phyloP scores from a whole-genome alignment of 331 rosid genomes.

The Acacia concinna region DNA sequence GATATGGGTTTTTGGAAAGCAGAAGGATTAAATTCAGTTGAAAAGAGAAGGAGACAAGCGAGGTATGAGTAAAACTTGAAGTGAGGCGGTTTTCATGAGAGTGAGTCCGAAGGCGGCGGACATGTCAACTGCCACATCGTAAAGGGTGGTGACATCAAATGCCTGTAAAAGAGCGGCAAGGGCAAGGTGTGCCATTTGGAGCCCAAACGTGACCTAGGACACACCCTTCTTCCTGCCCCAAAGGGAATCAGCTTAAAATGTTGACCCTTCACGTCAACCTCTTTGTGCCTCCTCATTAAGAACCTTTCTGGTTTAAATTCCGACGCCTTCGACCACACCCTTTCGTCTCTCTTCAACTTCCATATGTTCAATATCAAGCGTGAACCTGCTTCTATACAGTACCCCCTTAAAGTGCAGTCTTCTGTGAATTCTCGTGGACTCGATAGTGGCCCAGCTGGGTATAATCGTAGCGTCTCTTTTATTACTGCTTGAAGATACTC shows the following conservation, averaged over 20 bases:
- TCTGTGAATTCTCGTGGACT: constrained; percentile 34
- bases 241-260: constrained; percentile 57
- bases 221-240: constrained; percentile 51
- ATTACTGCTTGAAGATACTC: constrained; percentile 48
- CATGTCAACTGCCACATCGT: constrained; percentile 43
- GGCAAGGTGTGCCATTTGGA: constrained; percentile 39
- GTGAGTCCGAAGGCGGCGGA: constrained; percentile 43
- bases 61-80: constrained; percentile 43
- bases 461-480: constrained; percentile 49
- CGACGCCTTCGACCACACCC: constrained; percentile 48
- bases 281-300: constrained; percentile 37
- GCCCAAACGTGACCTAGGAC: constrained; percentile 49
- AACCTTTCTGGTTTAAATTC: constrained; percentile 60
- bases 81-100: constrained; percentile 40
- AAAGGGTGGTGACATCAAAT: constrained; percentile 40
- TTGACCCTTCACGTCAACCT: constrained; percentile 44
- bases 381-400: constrained; percentile 45
- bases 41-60: constrained; percentile 38
- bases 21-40: neutral
- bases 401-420: constrained; percentile 53
- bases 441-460: constrained; percentile 40
- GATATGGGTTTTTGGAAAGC: too few relatives aligned
- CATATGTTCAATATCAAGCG: constrained; percentile 45
- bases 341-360: constrained; percentile 59
- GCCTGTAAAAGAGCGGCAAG: constrained; percentile 52